Evolutionary conservation across 805 yeast species (phyloP), one percentile per base, ranked within the genome.

Genomic region (Hanseniaspora clermontiae): DNA sequence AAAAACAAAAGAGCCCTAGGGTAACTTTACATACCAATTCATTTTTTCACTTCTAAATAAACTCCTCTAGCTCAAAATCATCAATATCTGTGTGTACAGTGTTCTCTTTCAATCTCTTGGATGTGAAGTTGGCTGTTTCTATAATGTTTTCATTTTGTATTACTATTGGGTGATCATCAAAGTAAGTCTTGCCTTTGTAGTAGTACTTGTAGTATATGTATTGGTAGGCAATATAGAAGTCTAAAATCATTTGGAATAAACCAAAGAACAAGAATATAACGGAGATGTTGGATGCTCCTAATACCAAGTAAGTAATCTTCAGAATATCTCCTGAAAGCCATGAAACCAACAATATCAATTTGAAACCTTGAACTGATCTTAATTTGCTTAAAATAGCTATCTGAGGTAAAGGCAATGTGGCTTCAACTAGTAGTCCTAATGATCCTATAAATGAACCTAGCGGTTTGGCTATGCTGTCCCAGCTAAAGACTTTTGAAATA

Each of bases 241-340:
- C 93, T 59, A 87, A 72, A 24, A 77, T 64, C 82, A 85, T 84
- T 70, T 87, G 96, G 66, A 87, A 84, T 45, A 83, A 68, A 0
- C 87, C 93, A 57, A 88, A 88, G 49, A 79, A 64, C 9, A 84
- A 74, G 65, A 86, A 86, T 7, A 85, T 72, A 7, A 70, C 61
- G 2, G 89, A 82, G 32, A 86, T 78, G 61, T 85, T 77, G 55
- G 77, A 77, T 0, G 93, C 84, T 15, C 95, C 95, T 67, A 76
- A 85, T n/a, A 85, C 62, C 54, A 87, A 71, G 64, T 86, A 87
- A 53, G 82, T 73, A 27, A 87, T 78, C 66, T 90, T 90, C 40
- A 87, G 77, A 43, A 83, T 72, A 69, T 89, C 97, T 57, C 96
- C 96, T 59, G 91, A 83, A 5, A 89, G 72, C 97, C 97, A 89